phyloP scores from a whole-genome alignment of 345 rosid genomes.

The Reutealis trisperma region DNA sequence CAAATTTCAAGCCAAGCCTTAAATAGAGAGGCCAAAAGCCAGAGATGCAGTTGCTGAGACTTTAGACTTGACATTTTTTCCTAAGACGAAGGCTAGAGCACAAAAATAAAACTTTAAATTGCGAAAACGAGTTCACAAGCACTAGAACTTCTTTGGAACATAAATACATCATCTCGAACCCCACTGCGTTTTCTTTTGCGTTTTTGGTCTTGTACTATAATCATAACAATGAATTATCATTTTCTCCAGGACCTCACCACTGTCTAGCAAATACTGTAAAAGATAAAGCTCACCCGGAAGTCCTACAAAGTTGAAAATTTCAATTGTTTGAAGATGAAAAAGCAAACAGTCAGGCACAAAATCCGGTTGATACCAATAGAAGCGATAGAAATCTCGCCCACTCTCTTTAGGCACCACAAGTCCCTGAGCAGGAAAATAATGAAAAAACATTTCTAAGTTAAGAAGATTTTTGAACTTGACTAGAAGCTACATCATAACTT shows the following conservation, averaged over 20 bases:
- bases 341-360: not conserved
- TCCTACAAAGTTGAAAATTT: conserved; percentile 10
- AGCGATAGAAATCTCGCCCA: not conserved
- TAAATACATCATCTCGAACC: not conserved
- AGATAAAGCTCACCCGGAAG: not conserved
- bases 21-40: not conserved
- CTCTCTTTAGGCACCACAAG: not conserved
- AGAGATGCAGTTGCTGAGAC: not conserved
- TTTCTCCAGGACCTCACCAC: not conserved
- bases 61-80: not conserved
- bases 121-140: not conserved
- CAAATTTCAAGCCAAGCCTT: not conserved
- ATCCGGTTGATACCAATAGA: conserved; percentile 1
- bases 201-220: not conserved
- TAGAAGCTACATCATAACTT: not conserved
- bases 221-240: not conserved
- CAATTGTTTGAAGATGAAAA: not conserved
- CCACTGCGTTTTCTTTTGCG: not conserved
- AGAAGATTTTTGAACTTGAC: not conserved
- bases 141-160: not conserved
- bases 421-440: not conserved
- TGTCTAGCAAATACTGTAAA: conserved; percentile 2
- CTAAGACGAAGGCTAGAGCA: not conserved
- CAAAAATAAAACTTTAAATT: not conserved
- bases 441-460: not conserved